Evolutionary conservation across 2,329 filamentous ascomycete genomes (phyloP), one percentile per base, ranked within the genome.

Genomic region (Fusarium oxysporum): DNA sequence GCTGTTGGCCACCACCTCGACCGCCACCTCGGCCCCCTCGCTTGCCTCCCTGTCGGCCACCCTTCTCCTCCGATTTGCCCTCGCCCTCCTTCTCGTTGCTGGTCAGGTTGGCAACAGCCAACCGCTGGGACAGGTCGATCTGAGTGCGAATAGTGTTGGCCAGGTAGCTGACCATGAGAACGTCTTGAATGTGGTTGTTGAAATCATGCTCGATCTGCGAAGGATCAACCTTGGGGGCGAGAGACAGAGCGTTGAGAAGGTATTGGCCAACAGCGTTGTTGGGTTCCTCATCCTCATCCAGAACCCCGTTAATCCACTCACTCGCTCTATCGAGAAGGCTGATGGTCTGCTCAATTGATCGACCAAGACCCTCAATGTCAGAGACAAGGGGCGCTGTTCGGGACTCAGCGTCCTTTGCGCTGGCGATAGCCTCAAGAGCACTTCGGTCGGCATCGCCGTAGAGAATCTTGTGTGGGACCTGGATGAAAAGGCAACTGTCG

Each of bases 171-270:
- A 99, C 95, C 83, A 98, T 95, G 76, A 99, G 91, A 70, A 99
- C 95, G 83, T 99, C 96, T 87, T 99, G 96, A 84, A 99, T 95
- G 86, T 99, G 96, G 88, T 97, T 97, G 91, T 99, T 99, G 90
- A 99, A 99, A 87, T 98, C 95, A 81, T 92, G 90, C 88, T 99
- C 96, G 81, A 99, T 95, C 82, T 97, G 93, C 70, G 91, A 89
- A 41, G 92, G 87, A 79, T 97, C 94, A 70, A 98, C 96, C 89
- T 98, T 99, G 80, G 96, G 96, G 62, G 96, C 94, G 72, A 99
- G 87, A 51, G 93, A 95, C 72, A 99, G 90, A 43, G 96, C 92
- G 83, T 97, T 97, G 88, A 98, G 93, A 76, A 99, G 88, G 85
- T 95, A 97, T 85, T 99, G 97, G 75, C 95, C 96, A 64, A 99